Base-by-base conservation (phyloP, 768 basidiomycete species). In the Tulasnella sp. region DNA sequence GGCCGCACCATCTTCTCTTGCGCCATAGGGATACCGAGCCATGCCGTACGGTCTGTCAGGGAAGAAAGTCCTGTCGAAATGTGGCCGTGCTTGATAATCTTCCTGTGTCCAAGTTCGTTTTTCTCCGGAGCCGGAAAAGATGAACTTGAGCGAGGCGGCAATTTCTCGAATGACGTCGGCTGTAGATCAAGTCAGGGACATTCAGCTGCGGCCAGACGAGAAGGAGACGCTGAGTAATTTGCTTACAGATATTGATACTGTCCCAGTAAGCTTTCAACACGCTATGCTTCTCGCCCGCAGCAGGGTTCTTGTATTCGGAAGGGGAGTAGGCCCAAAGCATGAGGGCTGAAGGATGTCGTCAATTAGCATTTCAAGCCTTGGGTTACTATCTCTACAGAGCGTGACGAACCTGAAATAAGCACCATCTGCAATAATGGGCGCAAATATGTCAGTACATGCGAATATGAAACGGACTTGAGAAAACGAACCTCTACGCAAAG, bases 291-390 rank as follows among this genome's bases (percentile, higher is more conserved):
- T 81, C 18, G 37, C 79, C 83, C 50, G 88, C 85, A 9, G 84
- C 83, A 0, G 84, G 82, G 24, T 48, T 75, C 46, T 14, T 41
- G 86, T 96, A 97, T 83, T 96, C 95, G 0, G 86, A 88, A 82
- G 89, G 88, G 16, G 89, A 89, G 85, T 96, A 97, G 0, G 96
- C 93, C 93, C 94, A 96, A 87, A 90, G 89, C 93, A 96, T 96
- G 72, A 93, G 85, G 0, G 46, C 72, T 75, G 75, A 75, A 34
- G 34, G 14, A 20, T 34, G 11, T 7, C 37, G 64, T 11, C 34
- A 40, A 9, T 72, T 72, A 72, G 72, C 69, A 74, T 28, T 50
- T 37, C 6, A 31, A 22, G 48, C 1, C n/a, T 78, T 7, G 37
- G 24, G 9, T n/a, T 79, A 14, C 48, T 12, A 24, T 34, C 2